Evolutionary conservation across 2,329 filamentous ascomycete genomes (phyloP).

Genomic region (Trichocomaceae sp.): DNA sequence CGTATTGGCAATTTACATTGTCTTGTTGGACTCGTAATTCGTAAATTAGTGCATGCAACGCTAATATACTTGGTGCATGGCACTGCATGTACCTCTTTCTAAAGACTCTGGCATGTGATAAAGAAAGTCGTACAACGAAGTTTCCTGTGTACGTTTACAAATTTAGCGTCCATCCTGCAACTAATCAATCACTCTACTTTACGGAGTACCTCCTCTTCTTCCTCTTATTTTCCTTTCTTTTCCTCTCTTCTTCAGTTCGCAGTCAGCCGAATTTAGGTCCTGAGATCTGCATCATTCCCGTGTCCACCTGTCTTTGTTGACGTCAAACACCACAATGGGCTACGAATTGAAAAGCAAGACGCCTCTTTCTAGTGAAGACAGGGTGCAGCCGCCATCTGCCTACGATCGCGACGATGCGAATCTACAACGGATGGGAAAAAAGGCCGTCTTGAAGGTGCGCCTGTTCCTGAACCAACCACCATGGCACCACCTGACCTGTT

Average conservation of each 20-base stretch:
- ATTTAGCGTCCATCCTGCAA: constrained; percentile 1
- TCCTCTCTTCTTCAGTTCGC: too few relatives aligned
- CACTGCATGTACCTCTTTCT: not conserved
- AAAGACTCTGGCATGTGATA: not conserved
- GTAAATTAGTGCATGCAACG: constrained; percentile 8
- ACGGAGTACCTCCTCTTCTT: too few relatives aligned
- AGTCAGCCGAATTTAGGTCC: not conserved
- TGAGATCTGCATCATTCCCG: constrained; percentile 1
- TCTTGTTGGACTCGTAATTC: not conserved
- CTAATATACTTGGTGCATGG: constrained; percentile 3
- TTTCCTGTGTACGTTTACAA: not conserved
- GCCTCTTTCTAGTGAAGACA: constrained; percentile 4
- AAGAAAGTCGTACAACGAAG: constrained; percentile 2
- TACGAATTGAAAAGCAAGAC: constrained; percentile 10
- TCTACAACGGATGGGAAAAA: constrained; percentile 7
- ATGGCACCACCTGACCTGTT: not conserved
- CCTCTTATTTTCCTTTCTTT: not conserved
- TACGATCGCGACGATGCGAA: constrained; percentile 7
- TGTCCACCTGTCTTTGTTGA: not conserved
- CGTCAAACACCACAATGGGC: constrained; percentile 5
- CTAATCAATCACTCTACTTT: not conserved
- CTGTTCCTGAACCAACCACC: not conserved
- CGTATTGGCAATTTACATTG: not conserved
- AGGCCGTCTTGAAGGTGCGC: constrained; percentile 6
- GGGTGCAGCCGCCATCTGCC: constrained; percentile 1